Conservation (phyloP, 371 early-diverging fungal species). For the Mortierella sp. region DNA sequence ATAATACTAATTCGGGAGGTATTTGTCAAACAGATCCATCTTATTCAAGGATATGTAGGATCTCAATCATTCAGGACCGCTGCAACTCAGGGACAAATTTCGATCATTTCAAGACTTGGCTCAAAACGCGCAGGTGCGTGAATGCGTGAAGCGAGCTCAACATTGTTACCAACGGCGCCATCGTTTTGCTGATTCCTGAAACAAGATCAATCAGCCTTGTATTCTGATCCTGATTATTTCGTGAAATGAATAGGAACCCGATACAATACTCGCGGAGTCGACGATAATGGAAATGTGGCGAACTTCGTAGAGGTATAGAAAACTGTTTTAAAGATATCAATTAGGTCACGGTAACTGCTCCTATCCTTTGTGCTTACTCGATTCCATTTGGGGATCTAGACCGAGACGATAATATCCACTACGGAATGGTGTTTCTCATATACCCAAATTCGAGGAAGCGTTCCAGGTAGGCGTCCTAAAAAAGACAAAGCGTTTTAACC, state of each 20-base stretch:
- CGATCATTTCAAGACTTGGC: constrained; percentile 92
- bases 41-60: constrained; percentile 79
- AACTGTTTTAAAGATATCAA: background rate
- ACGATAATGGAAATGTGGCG: constrained; percentile 96
- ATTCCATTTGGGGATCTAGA: constrained; percentile 55
- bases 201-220: background rate
- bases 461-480: constrained; percentile 70
- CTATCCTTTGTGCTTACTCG: background rate
- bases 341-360: background rate
- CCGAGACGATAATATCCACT: constrained; percentile 80
- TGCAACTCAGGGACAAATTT: constrained; percentile 66
- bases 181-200: background rate
- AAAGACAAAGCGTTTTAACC: too few species aligned
- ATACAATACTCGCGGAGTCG: constrained; percentile 96
- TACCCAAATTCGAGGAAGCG: constrained; percentile 93
- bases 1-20: background rate
- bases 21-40: constrained; percentile 60
- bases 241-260: constrained; percentile 78
- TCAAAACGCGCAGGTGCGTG: constrained; percentile 87
- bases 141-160: too few species aligned
- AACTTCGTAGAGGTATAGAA: constrained; percentile 95
- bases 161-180: background rate
- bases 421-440: constrained; percentile 73
- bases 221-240: background rate
- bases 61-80: constrained; percentile 60